These are phyloP conservation scores for Trichosanthes truncata DNA, from an alignment of 306 rosid genomes.

Conservation along the genomic window DNA sequence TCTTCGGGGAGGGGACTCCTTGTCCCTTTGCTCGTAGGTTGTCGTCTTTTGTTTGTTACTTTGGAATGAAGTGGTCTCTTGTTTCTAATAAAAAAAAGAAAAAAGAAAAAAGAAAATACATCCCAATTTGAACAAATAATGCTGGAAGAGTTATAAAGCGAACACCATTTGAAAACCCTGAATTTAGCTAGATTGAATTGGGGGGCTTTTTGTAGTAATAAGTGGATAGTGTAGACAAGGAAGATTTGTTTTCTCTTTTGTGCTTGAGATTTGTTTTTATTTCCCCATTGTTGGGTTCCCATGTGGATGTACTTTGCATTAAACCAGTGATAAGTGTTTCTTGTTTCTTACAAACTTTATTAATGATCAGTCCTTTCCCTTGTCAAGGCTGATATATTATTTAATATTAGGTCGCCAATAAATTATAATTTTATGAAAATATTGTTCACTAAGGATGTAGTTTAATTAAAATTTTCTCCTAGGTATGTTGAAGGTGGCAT, in stretches of 20 bases:
- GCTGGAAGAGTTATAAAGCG: neutral
- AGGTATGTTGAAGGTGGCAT: constrained; percentile 99
- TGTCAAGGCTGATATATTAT: neutral
- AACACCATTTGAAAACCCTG: neutral
- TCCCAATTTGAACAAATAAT: neutral
- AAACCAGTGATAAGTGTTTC: neutral
- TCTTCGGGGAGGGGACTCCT: too few species aligned
- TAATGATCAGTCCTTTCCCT: neutral
- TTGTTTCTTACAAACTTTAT: neutral
- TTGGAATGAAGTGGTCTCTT: too few species aligned
- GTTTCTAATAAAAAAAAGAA: too few species aligned
- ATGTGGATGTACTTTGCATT: neutral
- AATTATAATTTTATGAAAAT: neutral
- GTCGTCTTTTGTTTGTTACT: too few species aligned
- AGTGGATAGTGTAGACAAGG: neutral
- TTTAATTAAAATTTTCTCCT: constrained; percentile 6
- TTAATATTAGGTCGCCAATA: neutral
- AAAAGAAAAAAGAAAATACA: too few species aligned
- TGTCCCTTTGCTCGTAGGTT: too few species aligned
- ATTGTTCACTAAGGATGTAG: neutral
- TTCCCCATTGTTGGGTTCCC: neutral
- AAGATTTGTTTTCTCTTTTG: neutral
- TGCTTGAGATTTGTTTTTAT: neutral
- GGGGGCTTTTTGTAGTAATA: too few species aligned
- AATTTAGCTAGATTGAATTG: neutral